Conservation (phyloP, 148 eudicot genomes). For the Camellia lanceoleosa region DNA sequence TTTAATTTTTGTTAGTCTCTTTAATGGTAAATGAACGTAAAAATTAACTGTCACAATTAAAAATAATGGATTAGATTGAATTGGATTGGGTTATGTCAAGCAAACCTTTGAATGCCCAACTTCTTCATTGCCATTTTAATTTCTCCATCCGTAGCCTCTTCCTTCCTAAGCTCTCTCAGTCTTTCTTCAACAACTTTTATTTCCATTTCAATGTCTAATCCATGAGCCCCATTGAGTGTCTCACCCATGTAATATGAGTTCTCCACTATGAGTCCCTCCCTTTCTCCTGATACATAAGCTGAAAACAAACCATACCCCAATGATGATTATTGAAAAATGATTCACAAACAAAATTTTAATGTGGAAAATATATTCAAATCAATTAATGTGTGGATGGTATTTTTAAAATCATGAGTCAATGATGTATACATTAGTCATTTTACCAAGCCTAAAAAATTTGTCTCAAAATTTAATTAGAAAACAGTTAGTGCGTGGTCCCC, state of each 20-base stretch:
- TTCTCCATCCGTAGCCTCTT: slow-evolving; percentile 18
- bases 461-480: too few species aligned
- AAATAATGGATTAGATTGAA: not conserved
- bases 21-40: too few species aligned
- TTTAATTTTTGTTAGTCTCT: too few species aligned
- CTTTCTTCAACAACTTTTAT: slow-evolving; percentile 32
- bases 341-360: too few species aligned
- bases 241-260: slow-evolving; percentile 31
- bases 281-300: slow-evolving; percentile 62
- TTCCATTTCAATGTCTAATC: slow-evolving; percentile 37
- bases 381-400: too few species aligned
- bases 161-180: slow-evolving; percentile 30
- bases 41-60: not conserved
- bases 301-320: not conserved
- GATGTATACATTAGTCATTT: too few species aligned
- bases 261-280: slow-evolving; percentile 37
- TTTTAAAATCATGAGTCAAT: too few species aligned
- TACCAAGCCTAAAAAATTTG: too few species aligned
- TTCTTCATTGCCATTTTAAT: slow-evolving; percentile 45
- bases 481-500: too few species aligned
- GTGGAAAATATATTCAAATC: too few species aligned
- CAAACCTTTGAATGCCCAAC: slow-evolving; percentile 56
- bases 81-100: not conserved
- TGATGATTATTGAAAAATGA: not conserved
- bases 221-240: slow-evolving; percentile 32